Percentiles rank a stretch among this genome's conserved stretches.
These are phyloP conservation scores for Alternaria hordeiaustralica DNA, from an alignment of 2,329 filamentous ascomycete species.

Conservation along the genomic window DNA sequence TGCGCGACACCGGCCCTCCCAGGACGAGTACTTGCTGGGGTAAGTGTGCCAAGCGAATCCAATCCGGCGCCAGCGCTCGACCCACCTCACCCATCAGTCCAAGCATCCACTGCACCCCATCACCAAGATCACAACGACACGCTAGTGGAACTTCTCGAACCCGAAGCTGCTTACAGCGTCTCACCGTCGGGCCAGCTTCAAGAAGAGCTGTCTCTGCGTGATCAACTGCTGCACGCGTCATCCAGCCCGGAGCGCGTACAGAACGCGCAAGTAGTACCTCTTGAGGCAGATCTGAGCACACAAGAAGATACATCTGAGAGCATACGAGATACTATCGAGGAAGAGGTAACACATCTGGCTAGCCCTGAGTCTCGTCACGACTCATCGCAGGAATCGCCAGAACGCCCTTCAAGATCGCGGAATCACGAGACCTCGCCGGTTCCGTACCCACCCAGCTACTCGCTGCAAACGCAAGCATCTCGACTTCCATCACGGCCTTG, in stretches of 20 bases:
- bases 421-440: constrained; percentile 26
- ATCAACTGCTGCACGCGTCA: constrained; percentile 1
- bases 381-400: constrained; percentile 41
- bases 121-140: neutral
- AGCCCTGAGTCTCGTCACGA: constrained; percentile 37
- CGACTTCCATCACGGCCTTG: constrained; percentile 26
- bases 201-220: neutral
- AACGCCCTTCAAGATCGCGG: constrained; percentile 7
- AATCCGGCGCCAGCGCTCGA: constrained; percentile 1
- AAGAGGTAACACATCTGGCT: neutral
- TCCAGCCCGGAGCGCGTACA: constrained; percentile 20
- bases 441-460: constrained; percentile 31
- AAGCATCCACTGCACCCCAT: neutral
- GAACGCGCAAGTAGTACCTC: constrained; percentile 33
- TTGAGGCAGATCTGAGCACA: constrained; percentile 19
- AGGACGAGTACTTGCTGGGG: neutral
- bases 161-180: neutral
- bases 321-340: constrained; percentile 26
- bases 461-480: constrained; percentile 22
- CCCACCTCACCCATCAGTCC: constrained; percentile 1
- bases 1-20: neutral
- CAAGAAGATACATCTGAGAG: constrained; percentile 24
- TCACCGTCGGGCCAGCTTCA: neutral
- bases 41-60: constrained; percentile 1
- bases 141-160: neutral